Evolutionary conservation across 768 basidiomycete genomes (phyloP), one percentile per base, ranked within the genome.

Genomic region (Candolleomyces aberdarensis): DNA sequence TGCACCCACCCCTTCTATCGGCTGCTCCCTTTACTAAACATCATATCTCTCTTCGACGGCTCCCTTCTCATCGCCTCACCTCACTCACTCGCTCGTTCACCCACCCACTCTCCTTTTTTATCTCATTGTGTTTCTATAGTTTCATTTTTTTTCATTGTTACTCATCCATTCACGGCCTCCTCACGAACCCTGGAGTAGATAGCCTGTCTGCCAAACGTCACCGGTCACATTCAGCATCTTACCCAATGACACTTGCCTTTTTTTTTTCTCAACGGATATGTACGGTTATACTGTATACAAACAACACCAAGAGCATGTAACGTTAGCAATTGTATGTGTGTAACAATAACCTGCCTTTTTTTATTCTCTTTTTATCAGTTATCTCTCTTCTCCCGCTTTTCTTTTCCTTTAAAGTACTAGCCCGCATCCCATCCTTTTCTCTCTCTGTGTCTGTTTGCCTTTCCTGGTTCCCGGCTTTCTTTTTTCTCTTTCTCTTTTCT

Each of bases 151-250:
- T 17, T 7, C 22, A 15, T 20, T 49, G 14, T 49, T 15, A 8
- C 51, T 44, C 43, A 13, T 44, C 4, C 14, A 44, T n/a, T 44
- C n/a, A 44, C 26, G 26, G 26, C 26, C 7, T 52, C 26, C 7
- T 52, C 10, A 52, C 51, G 51, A 52, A 52, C 51, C 26, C 51
- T 52, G 51, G 51, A 52, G 29, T 52, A 52, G 51, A 26, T 52
- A 52, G 51, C 3, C 26, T 26, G 26, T 26, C 26, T 26, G 26
- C 26, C 26, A 26, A 26, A 26, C 26, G 26, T 26, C 26, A 26
- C 26, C 26, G 26, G 26, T 26, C 26, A 26, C 26, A 26, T 3
- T 26, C 26, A 26, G 26, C 26, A 26, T 26, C 26, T 26, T 26
- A 26, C 26, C 26, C 26, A 26, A 26, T 26, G 26, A 26, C 26